These are phyloP conservation scores for Dinochytrium kinnereticum DNA, from an alignment of 371 early-diverging fungal species.

Conservation along the genomic window DNA sequence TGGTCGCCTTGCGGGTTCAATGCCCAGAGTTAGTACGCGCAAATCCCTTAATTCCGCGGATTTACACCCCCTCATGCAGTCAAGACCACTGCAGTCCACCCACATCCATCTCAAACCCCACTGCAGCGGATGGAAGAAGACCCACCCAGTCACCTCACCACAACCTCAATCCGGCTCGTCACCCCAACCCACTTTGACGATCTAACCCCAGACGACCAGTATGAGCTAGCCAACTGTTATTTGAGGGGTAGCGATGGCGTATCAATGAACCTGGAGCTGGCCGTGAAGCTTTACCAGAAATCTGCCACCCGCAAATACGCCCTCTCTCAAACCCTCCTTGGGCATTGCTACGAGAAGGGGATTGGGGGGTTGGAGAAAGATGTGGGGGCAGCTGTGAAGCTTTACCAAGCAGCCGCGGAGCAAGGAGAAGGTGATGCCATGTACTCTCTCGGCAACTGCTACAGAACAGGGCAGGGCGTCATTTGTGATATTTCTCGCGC, in stretches of 20 bases:
- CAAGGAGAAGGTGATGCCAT: constrained; percentile 13
- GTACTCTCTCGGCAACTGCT: neutral
- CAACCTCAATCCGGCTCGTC: neutral
- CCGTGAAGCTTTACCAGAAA: neutral
- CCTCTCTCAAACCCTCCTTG: constrained; percentile 7
- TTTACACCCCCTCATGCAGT: too few relatives aligned
- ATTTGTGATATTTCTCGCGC: neutral
- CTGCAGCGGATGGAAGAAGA: too few relatives aligned
- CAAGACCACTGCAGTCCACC: too few relatives aligned
- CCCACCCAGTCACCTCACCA: too few relatives aligned
- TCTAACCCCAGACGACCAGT: constrained; percentile 1
- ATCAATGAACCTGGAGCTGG: neutral
- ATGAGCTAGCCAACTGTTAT: constrained; percentile 6
- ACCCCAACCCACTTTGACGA: neutral
- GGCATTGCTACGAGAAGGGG: constrained; percentile 10
- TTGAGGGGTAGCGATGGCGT: neutral
- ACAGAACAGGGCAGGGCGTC: neutral
- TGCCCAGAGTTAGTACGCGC: too few relatives aligned
- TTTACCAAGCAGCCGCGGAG: constrained; percentile 3
- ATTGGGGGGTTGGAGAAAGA: neutral
- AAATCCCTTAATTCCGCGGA: too few relatives aligned
- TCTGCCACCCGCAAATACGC: neutral
- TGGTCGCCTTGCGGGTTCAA: too few relatives aligned
- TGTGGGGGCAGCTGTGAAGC: neutral
- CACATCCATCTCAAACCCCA: too few relatives aligned